phyloP scores from a whole-genome alignment of 2,329 filamentous ascomycete species.

The Aspergillus sclerotialis region DNA sequence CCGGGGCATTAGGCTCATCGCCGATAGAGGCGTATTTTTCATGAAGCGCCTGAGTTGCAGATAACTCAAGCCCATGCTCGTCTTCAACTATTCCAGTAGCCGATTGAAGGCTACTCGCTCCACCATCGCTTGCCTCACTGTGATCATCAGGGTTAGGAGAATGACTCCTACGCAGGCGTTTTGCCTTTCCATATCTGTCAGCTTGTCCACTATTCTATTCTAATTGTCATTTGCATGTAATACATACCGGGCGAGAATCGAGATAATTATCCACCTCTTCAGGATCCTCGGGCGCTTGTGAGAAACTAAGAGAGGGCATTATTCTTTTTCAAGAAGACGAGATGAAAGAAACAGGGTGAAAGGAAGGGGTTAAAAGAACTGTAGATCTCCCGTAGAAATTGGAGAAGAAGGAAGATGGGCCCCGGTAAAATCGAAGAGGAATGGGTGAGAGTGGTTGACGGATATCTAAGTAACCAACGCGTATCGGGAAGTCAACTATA shows the following conservation, averaged over 20 bases:
- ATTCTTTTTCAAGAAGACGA: no score
- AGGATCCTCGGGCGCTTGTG: not conserved
- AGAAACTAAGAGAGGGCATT: not conserved
- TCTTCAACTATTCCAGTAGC: constrained; percentile 20
- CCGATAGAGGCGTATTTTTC: constrained; percentile 40
- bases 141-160: constrained; percentile 11
- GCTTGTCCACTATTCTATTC: constrained; percentile 3
- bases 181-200: constrained; percentile 26
- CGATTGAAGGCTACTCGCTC: constrained; percentile 6
- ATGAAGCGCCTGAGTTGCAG: constrained; percentile 58
- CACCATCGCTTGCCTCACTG: constrained; percentile 13
- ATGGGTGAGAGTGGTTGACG: no score
- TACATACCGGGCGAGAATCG: not conserved
- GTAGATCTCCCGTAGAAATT: no score
- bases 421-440: no score
- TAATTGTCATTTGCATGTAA: constrained; percentile 4
- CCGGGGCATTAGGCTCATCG: constrained; percentile 62
- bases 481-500: no score
- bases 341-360: no score
- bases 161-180: constrained; percentile 34
- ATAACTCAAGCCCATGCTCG: constrained; percentile 45
- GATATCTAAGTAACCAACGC: no score
- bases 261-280: not conserved
- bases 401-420: no score
- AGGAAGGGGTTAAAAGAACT: no score